phyloP scores from a whole-genome alignment of 2,329 filamentous ascomycete genomes.

The Aspergillus quadrilineatus region DNA sequence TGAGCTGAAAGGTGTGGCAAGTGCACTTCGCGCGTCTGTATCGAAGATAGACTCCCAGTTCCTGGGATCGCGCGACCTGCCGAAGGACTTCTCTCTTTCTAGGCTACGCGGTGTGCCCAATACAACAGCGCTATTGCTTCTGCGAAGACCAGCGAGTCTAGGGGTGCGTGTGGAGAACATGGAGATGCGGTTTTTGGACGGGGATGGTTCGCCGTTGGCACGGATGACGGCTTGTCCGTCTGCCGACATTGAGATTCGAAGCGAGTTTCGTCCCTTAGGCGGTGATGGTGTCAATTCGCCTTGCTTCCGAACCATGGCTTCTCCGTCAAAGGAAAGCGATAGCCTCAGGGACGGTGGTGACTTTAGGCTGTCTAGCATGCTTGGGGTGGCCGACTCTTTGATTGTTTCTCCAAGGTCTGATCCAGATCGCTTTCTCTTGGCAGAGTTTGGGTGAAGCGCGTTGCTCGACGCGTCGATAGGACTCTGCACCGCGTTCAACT shows the following conservation, averaged over 20 bases:
- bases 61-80: constrained; percentile 80
- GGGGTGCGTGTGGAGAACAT: constrained; percentile 50
- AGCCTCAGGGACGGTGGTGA: constrained; percentile 42
- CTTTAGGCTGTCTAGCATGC: constrained; percentile 18
- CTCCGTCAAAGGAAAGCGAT: constrained; percentile 44
- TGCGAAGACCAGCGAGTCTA: constrained; percentile 58
- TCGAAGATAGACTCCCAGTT: constrained; percentile 92
- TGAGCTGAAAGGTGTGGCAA: constrained; percentile 77
- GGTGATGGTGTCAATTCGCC: constrained; percentile 43
- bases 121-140: constrained; percentile 68
- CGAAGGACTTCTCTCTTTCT: constrained; percentile 54
- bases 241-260: constrained; percentile 78
- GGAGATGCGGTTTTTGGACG: constrained; percentile 54
- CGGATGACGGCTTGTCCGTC: constrained; percentile 90
- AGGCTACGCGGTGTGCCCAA: constrained; percentile 60
- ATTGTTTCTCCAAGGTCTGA: constrained; percentile 28
- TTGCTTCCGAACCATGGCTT: constrained; percentile 39
- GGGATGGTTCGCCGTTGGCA: constrained; percentile 68
- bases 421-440: constrained; percentile 37
- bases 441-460: constrained; percentile 22
- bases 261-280: constrained; percentile 47
- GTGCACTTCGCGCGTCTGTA: constrained; percentile 71
- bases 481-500: constrained; percentile 14
- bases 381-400: constrained; percentile 17
- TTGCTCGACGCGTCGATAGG: constrained; percentile 8